Evolutionary conservation across 2,329 filamentous ascomycete species (phyloP).

Genomic region (Scytalidium sp.): DNA sequence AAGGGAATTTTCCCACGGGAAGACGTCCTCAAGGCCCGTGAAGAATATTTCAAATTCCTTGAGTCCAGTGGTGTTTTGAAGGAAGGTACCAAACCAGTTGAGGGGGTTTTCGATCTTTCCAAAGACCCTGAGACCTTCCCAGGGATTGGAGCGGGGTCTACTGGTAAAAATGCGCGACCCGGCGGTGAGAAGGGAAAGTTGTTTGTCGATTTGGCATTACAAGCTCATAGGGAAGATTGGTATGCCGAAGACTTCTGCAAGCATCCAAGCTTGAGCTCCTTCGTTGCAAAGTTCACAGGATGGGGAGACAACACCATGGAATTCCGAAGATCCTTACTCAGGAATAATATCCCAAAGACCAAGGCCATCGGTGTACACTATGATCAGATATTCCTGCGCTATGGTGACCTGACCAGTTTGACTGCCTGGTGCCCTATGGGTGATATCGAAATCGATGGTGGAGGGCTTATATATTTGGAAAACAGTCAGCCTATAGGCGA

Average conservation of each 20-base stretch:
- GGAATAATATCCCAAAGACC: constrained; percentile 46
- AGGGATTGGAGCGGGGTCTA: constrained; percentile 32
- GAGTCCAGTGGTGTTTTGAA: constrained; percentile 43
- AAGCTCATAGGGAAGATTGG: neutral
- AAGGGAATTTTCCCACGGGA: constrained; percentile 39
- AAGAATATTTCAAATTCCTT: constrained; percentile 37
- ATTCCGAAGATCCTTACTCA: constrained; percentile 40
- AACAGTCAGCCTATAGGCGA: constrained; percentile 31
- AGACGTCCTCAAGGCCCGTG: constrained; percentile 37
- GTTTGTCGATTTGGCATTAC: neutral
- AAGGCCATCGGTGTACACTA: constrained; percentile 51
- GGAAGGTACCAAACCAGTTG: constrained; percentile 44
- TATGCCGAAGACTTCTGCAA: constrained; percentile 1
- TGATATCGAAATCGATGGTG: constrained; percentile 30
- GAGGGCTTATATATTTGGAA: constrained; percentile 40
- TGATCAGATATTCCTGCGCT: constrained; percentile 47
- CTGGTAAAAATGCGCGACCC: constrained; percentile 40
- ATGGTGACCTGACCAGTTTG: constrained; percentile 43
- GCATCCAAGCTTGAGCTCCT: constrained; percentile 1
- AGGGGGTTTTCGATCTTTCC: constrained; percentile 47
- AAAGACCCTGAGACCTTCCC: constrained; percentile 32
- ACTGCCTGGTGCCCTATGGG: constrained; percentile 50
- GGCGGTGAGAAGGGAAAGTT: constrained; percentile 28
- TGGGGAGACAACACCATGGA: constrained; percentile 47
- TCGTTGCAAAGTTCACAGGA: constrained; percentile 35